Conservation (phyloP, 805 yeast genomes). For the Metschnikowia cubensis region DNA sequence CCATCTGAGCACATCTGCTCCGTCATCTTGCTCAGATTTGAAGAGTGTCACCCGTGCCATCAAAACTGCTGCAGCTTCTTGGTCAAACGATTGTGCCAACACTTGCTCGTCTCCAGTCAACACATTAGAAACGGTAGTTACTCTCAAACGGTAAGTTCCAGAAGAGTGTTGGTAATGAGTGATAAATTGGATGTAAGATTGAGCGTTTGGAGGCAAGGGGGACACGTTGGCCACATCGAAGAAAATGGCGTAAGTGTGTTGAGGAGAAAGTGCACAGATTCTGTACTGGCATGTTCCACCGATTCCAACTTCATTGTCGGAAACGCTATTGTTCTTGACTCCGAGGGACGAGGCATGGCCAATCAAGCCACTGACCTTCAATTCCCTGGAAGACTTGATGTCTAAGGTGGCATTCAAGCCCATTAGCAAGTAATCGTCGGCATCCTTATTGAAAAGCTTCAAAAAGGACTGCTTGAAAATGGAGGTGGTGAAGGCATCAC, state of each 20-base stretch:
- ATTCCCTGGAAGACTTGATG: conserved; percentile 80
- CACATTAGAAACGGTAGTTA: conserved; percentile 71
- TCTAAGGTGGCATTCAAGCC: conserved; percentile 88
- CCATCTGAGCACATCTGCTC: conserved; percentile 92
- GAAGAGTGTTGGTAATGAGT: conserved; percentile 95
- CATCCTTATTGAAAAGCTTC: conserved; percentile 83
- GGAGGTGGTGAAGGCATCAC: conserved; percentile 93
- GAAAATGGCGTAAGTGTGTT: conserved; percentile 83
- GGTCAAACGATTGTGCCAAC: conserved; percentile 77
- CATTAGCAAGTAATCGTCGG: conserved; percentile 79
- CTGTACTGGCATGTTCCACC: conserved; percentile 91
- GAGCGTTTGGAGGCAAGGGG: conserved; percentile 45
- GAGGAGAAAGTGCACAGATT: conserved; percentile 79
- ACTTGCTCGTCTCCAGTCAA: conserved; percentile 48
- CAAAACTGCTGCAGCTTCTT: conserved; percentile 95
- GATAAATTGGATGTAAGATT: conserved; percentile 70
- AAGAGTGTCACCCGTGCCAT: conserved; percentile 88
- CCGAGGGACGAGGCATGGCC: conserved; percentile 84
- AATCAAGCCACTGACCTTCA: conserved; percentile 87
- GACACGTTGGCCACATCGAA: conserved; percentile 65
- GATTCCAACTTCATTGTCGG: conserved; percentile 90
- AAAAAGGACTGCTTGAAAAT: conserved; percentile 90
- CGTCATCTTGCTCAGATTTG: conserved; percentile 76
- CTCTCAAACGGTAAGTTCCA: conserved; percentile 84
- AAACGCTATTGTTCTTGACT: conserved; percentile 67